Evolutionary conservation across 176 grass and related monocot species (phyloP), one percentile per base, ranked within the genome.

Genomic region (Pontederia crassipes): DNA sequence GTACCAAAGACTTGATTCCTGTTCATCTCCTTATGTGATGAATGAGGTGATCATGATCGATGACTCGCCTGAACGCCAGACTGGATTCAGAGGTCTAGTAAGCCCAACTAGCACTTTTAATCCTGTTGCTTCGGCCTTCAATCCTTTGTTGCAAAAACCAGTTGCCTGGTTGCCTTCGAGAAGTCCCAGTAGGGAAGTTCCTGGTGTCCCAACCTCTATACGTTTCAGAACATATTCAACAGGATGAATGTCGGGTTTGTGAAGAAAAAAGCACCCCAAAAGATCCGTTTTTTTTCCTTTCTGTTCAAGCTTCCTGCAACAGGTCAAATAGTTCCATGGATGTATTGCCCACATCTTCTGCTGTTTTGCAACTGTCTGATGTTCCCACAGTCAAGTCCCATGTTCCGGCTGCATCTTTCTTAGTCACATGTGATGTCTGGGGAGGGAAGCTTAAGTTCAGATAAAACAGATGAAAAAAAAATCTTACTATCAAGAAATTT

Each of bases 11-110:
- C 61, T 70, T 17, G 54, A 70, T 11, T 65, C 71, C 20, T 64
- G 72, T 65, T 75, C 53, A 35, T 58, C 79, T 50, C 54, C 67
- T 40, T 83, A 82, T 73, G 68, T 69, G 47, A 84, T 82, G 72
- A 80, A 92, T 60, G 88, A 89, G 59, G 72, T 89, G 40, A 87
- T 95, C 49, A 70, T 87, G 62, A 79, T 92, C 9, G 70, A 89
- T 55, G 82, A 89, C 62, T 60, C 77, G 75, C 77, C 77, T 16
- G 76, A 89, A 69, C 46, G 24, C 12, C 74, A 73, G 79, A 79
- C 28, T 49, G 67, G 77, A 68, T 76, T 59, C 28, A 80, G 74
- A 68, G 72, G 61, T 49, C 72, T 75, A 66, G 76, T 69, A 40
- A 59, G 69, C 47, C 71, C 81, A 9, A 40, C 64, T 59, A 78